phyloP scores from a whole-genome alignment of 306 rosid genomes.

The Inga leiocalycina region DNA sequence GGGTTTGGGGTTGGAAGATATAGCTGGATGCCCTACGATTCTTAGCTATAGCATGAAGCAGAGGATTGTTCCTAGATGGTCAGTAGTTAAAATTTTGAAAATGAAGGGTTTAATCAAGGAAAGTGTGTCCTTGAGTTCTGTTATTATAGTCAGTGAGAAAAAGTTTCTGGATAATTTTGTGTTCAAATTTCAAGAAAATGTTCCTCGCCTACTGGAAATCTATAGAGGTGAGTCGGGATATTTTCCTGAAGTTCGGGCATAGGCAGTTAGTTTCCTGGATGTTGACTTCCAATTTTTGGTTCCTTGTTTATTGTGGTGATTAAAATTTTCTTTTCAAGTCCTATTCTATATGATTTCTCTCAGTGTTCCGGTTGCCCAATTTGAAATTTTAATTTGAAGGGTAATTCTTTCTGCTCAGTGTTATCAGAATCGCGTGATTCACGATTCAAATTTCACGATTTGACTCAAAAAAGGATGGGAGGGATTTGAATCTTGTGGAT shows the following conservation, averaged over 20 bases:
- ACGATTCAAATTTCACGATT: no score
- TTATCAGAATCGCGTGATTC: no score
- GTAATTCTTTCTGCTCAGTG: background rate
- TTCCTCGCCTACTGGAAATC: background rate
- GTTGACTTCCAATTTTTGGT: background rate
- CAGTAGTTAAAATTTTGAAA: background rate
- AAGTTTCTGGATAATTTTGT: background rate
- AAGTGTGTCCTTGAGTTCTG: fast-evolving
- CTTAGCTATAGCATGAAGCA: constrained; percentile 27
- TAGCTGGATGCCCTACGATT: background rate
- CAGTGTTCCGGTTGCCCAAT: background rate
- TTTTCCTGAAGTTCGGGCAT: background rate
- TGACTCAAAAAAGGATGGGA: no score
- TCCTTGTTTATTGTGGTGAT: background rate
- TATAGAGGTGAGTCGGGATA: background rate
- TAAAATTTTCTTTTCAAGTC: background rate
- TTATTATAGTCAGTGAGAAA: background rate
- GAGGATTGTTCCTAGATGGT: constrained; percentile 18
- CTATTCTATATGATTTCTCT: background rate
- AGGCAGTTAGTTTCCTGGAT: background rate
- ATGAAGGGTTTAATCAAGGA: background rate
- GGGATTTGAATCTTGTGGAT: no score
- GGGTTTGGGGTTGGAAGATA: background rate
- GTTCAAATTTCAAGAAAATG: background rate
- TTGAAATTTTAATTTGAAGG: background rate